Conservation (phyloP, 306 rosid species). For the Sindora glabra region DNA sequence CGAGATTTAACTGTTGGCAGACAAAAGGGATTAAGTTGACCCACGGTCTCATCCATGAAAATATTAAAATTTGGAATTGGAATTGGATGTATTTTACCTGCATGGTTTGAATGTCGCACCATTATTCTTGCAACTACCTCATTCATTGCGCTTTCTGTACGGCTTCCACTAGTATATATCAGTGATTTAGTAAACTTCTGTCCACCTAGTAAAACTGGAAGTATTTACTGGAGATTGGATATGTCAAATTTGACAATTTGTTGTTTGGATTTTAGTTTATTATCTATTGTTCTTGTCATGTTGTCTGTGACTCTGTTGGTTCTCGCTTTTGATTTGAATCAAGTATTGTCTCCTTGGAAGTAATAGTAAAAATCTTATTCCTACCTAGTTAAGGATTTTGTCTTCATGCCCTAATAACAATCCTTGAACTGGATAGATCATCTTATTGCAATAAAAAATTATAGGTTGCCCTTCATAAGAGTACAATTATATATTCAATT, state of each 20-base stretch:
- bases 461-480: neutral
- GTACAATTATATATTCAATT: neutral
- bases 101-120: neutral
- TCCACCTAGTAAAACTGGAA: neutral
- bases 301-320: neutral
- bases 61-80: neutral
- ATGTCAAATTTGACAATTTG: conserved; percentile 4
- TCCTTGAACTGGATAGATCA: neutral
- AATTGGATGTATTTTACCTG: neutral
- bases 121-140: conserved; percentile 6
- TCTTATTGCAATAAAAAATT: neutral
- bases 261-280: conserved; percentile 15
- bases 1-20: neutral
- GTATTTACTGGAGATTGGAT: neutral
- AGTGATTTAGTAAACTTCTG: neutral
- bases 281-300: neutral
- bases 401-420: neutral
- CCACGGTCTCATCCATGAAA: conserved; percentile 3
- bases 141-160: neutral
- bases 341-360: conserved; percentile 9
- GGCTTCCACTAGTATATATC: neutral
- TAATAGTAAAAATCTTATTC: neutral
- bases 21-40: neutral
- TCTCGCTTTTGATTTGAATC: conserved; percentile 4
- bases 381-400: neutral